These are phyloP conservation scores for Chaetomium olivaceum DNA, from an alignment of 2,329 filamentous ascomycete species.

Conservation along the genomic window DNA sequence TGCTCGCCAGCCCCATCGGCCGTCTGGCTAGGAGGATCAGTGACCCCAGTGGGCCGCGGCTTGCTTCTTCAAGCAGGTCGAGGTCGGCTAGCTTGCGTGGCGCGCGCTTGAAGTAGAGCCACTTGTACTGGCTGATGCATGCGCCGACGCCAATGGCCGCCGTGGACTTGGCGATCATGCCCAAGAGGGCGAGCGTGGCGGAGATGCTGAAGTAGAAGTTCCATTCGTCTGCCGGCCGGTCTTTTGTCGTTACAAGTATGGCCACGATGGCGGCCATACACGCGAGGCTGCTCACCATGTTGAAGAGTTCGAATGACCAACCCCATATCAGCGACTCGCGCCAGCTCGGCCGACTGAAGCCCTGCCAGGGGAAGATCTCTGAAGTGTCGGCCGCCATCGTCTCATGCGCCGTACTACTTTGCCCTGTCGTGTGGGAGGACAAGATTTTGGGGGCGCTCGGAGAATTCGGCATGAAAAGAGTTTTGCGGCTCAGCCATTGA, in stretches of 20 bases:
- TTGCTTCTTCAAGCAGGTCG: slow-evolving; percentile 29
- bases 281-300: slow-evolving; percentile 7
- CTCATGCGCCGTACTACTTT: not conserved
- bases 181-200: slow-evolving; percentile 26
- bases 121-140: slow-evolving; percentile 29
- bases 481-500: not conserved
- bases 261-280: slow-evolving; percentile 21
- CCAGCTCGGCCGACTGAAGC: not conserved
- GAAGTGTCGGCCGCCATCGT: not conserved
- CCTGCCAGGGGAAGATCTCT: not conserved
- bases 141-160: slow-evolving; percentile 18
- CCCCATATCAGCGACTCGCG: not conserved
- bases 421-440: not conserved
- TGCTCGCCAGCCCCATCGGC: slow-evolving; percentile 10
- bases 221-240: slow-evolving; percentile 23
- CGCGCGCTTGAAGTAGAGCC: slow-evolving; percentile 23
- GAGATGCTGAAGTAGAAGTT: slow-evolving; percentile 21
- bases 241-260: slow-evolving; percentile 19
- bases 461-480: not conserved
- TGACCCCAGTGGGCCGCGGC: slow-evolving; percentile 23
- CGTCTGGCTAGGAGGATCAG: slow-evolving; percentile 18
- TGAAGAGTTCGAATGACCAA: slow-evolving; percentile 21
- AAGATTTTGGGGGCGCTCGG: not conserved
- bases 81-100: slow-evolving; percentile 21
- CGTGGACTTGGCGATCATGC: slow-evolving; percentile 19